Conservation (phyloP, 495 filamentous ascomycete species). For the Tuber umbilicatum region DNA sequence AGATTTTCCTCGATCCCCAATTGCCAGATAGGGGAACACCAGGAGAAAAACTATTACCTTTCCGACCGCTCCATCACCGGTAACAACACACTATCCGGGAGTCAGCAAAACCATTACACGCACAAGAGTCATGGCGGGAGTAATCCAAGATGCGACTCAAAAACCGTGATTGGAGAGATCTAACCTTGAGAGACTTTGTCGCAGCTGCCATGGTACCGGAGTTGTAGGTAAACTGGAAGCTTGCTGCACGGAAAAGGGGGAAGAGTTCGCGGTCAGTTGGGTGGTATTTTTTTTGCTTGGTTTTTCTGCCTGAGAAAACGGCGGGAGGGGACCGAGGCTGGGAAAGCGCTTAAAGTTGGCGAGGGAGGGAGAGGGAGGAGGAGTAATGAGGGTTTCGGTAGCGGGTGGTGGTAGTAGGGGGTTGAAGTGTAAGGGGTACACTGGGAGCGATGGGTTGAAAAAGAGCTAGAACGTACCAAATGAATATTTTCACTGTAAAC, state of each 20-base stretch:
- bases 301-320: not conserved
- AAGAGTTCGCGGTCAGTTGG: not conserved
- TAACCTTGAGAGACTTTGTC: slow-evolving; percentile 71
- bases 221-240: slow-evolving; percentile 1
- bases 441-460: not conserved
- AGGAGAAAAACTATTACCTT: slow-evolving; percentile 56
- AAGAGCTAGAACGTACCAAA: not conserved
- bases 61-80: slow-evolving; percentile 96
- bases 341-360: slow-evolving; percentile 1
- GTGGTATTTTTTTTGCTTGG: not conserved
- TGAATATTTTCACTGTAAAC: slow-evolving; percentile 1
- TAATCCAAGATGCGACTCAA: slow-evolving; percentile 7
- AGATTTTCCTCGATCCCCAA: slow-evolving; percentile 29
- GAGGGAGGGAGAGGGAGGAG: not conserved
- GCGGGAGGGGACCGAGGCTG: not conserved
- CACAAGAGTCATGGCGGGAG: slow-evolving; percentile 4
- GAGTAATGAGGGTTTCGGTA: not conserved
- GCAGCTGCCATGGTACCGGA: slow-evolving; percentile 54
- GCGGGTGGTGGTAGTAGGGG: slow-evolving; percentile 1
- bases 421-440: not conserved
- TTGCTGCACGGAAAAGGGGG: not conserved
- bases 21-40: slow-evolving; percentile 17
- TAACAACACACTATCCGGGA: slow-evolving; percentile 78
- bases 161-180: slow-evolving; percentile 19
- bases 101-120: slow-evolving; percentile 38